Conservation (phyloP, 164 flowering plant species). For the Tetracentron sinense region DNA sequence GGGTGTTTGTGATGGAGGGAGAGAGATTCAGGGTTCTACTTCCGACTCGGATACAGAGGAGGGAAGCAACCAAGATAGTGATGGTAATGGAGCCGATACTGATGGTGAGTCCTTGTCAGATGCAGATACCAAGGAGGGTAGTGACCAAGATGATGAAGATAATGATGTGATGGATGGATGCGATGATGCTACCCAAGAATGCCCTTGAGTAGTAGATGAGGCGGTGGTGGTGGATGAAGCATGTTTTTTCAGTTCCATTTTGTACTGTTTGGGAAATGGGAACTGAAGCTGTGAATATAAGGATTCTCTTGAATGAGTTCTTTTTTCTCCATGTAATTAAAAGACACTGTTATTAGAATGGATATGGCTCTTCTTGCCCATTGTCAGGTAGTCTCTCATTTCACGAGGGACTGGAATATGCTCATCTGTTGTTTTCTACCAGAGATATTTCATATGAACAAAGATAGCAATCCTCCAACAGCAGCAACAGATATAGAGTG, state of each 20-base stretch:
- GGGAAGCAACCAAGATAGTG: slow-evolving; percentile 30
- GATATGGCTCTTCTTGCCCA: no score
- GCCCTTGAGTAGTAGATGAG: slow-evolving; percentile 34
- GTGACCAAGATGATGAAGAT: slow-evolving; percentile 28
- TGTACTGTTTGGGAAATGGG: neutral
- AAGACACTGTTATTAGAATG: no score
- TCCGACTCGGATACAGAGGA: slow-evolving; percentile 63
- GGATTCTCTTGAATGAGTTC: neutral
- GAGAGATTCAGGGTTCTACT: no score
- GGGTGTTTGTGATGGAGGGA: slow-evolving; percentile 13
- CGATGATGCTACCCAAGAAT: slow-evolving; percentile 45
- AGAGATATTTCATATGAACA: no score
- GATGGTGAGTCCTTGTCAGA: slow-evolving; percentile 34
- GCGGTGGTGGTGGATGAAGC: neutral
- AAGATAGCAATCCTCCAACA: no score
- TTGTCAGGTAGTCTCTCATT: no score
- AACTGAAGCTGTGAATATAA: neutral
- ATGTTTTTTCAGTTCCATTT: neutral
- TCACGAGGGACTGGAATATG: no score
- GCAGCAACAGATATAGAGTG: no score
- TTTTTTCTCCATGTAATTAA: no score
- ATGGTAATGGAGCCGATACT: slow-evolving; percentile 19
- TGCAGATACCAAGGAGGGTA: slow-evolving; percentile 39
- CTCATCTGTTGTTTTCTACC: no score
- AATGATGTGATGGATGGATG: slow-evolving; percentile 19